Conservation (phyloP, 106 monocot species). For the Dioscorea zingiberensis region DNA sequence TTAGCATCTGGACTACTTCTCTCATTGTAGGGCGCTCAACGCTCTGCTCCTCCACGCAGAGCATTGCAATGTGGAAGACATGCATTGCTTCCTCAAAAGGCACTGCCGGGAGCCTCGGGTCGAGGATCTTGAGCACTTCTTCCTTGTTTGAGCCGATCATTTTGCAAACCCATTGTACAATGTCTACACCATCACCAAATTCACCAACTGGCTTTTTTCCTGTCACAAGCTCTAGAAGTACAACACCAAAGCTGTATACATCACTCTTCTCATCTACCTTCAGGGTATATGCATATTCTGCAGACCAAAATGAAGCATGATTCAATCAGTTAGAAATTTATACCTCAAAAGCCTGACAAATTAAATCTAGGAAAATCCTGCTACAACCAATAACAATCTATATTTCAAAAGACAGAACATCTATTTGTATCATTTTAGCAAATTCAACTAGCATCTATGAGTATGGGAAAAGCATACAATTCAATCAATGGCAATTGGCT, state of each 20-base stretch:
- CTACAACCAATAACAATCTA: too few species aligned
- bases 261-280: slow-evolving; percentile 74
- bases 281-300: slow-evolving; percentile 69
- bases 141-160: slow-evolving; percentile 49
- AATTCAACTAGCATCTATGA: background rate
- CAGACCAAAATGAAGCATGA: background rate
- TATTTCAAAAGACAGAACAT: background rate
- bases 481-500: background rate
- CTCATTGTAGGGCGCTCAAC: slow-evolving; percentile 61
- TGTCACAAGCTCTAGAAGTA: slow-evolving; percentile 30
- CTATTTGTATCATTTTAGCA: background rate
- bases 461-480: background rate
- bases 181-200: slow-evolving; percentile 66
- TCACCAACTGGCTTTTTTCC: slow-evolving; percentile 57
- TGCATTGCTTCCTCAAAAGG: slow-evolving; percentile 41
- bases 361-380: background rate
- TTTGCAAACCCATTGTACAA: slow-evolving; percentile 54
- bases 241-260: slow-evolving; percentile 46
- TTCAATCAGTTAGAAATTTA: background rate
- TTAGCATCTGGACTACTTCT: slow-evolving; percentile 61
- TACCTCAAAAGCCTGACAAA: background rate
- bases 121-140: slow-evolving; percentile 38
- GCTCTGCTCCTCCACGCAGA: slow-evolving; percentile 59
- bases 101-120: slow-evolving; percentile 43
- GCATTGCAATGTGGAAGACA: slow-evolving; percentile 54